These are phyloP conservation scores for Stagonosporopsis tanaceti DNA, from an alignment of 2,329 filamentous ascomycete genomes.

Conservation along the genomic window DNA sequence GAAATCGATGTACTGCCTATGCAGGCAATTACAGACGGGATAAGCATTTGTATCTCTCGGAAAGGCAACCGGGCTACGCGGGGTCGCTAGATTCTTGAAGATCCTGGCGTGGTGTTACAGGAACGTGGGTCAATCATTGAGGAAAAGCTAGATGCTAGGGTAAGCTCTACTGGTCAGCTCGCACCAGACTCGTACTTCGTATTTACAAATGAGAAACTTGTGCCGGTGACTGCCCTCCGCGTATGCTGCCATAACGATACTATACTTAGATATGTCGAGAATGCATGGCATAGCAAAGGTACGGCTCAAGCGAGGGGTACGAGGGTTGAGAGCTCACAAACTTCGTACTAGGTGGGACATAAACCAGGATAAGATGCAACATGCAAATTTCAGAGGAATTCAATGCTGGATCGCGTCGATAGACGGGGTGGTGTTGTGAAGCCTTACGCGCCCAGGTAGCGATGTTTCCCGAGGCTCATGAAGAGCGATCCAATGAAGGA, in stretches of 20 bases:
- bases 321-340: neutral
- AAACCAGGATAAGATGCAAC: neutral
- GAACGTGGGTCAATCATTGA: constrained; percentile 4
- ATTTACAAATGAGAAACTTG: constrained; percentile 5
- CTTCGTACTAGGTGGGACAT: neutral
- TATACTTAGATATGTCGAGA: constrained; percentile 19
- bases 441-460: constrained; percentile 3
- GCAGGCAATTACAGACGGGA: constrained; percentile 5
- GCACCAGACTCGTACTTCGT: constrained; percentile 6
- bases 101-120: constrained; percentile 17
- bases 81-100: neutral
- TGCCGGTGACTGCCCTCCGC: neutral
- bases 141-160: constrained; percentile 2
- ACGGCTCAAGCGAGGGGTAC: constrained; percentile 7
- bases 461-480: neutral
- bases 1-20: constrained; percentile 1
- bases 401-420: neutral
- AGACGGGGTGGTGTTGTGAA: neutral
- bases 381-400: neutral
- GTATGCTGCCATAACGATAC: constrained; percentile 6
- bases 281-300: constrained; percentile 15
- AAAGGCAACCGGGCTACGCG: constrained; percentile 2
- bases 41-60: neutral
- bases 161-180: constrained; percentile 6
- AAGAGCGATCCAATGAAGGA: constrained; percentile 3